Conservation (phyloP, 106 monocot species). For the Chionographis japonica region DNA sequence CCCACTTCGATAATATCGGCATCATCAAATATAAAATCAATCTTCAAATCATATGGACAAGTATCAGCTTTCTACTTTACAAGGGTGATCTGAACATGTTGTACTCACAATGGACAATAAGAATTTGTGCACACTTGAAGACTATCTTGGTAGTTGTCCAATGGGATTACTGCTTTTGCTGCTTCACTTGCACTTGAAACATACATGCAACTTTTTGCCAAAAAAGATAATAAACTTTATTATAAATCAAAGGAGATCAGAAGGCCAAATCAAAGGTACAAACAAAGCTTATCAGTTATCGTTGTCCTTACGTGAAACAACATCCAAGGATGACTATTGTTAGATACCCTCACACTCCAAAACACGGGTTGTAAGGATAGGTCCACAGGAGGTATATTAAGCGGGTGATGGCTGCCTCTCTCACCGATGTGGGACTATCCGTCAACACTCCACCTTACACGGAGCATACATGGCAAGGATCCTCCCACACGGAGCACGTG, state of each 20-base stretch:
- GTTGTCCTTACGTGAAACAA: too few species aligned
- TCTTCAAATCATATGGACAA: conserved; percentile 21
- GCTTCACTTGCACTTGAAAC: conserved; percentile 69
- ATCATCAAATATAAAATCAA: conserved; percentile 81
- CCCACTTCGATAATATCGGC: conserved; percentile 72
- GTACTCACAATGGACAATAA: conserved; percentile 17
- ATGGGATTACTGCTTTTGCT: conserved; percentile 51
- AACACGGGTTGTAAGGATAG: too few species aligned
- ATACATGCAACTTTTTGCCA: conserved; percentile 35
- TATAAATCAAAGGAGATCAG: neutral
- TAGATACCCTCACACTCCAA: too few species aligned
- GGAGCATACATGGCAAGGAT: too few species aligned
- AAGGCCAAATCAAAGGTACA: too few species aligned
- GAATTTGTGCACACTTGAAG: conserved; percentile 48
- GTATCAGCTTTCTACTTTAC: neutral
- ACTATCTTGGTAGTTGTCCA: conserved; percentile 39
- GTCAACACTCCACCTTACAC: too few species aligned
- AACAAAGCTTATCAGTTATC: too few species aligned
- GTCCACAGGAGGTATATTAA: too few species aligned
- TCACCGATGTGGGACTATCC: too few species aligned
- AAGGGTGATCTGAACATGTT: neutral
- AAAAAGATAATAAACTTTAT: conserved; percentile 1
- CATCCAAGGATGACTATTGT: too few species aligned
- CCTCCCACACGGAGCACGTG: too few species aligned
- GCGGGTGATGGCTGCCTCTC: too few species aligned